These are phyloP conservation scores for Talaromyces wortmannii DNA, from an alignment of 495 filamentous ascomycete genomes.

Conservation along the genomic window DNA sequence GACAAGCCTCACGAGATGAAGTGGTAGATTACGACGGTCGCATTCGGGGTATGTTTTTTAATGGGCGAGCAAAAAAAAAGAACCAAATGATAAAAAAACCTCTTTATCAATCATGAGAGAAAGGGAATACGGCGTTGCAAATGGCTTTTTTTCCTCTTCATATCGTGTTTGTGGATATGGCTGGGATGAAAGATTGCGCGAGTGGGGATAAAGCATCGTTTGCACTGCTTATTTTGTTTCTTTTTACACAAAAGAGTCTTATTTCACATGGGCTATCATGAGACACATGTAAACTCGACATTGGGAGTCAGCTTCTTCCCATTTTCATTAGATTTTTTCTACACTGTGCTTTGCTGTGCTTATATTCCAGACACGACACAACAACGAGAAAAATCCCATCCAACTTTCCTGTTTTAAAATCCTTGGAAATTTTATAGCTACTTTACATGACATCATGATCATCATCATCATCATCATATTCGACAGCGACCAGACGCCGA, in stretches of 20 bases:
- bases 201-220: slow-evolving; percentile 4
- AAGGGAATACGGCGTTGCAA: slow-evolving; percentile 8
- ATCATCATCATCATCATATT: neutral
- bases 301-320: slow-evolving; percentile 6
- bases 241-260: slow-evolving; percentile 1
- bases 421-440: neutral
- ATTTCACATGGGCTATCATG: slow-evolving; percentile 4
- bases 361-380: slow-evolving; percentile 4
- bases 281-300: slow-evolving; percentile 8
- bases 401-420: neutral
- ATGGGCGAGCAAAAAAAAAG: slow-evolving; percentile 2
- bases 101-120: slow-evolving; percentile 5
- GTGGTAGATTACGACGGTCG: slow-evolving; percentile 51
- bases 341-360: slow-evolving; percentile 1
- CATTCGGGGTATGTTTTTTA: slow-evolving; percentile 5
- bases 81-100: neutral
- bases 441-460: neutral
- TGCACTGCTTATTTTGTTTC: slow-evolving; percentile 5
- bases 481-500: neutral
- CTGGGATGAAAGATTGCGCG: slow-evolving; percentile 1
- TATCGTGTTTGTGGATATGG: slow-evolving; percentile 4
- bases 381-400: neutral
- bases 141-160: slow-evolving; percentile 4
- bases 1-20: slow-evolving; percentile 98
- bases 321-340: slow-evolving; percentile 4